These are phyloP conservation scores for Nematocida displodere DNA, from an alignment of 371 early-diverging fungal species.

Conservation along the genomic window DNA sequence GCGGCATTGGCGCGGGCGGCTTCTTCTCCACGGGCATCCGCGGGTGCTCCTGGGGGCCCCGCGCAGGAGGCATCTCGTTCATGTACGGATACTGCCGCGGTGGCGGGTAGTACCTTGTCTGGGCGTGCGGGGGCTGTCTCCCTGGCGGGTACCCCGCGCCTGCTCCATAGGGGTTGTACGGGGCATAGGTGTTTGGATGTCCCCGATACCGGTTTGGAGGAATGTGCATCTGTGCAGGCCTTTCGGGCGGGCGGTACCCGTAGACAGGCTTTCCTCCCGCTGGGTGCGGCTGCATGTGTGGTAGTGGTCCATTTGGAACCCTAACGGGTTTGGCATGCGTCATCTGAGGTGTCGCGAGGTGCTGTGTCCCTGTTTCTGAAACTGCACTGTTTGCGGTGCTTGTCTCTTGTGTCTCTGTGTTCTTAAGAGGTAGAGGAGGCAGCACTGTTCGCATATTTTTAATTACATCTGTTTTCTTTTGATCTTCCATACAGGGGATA, in stretches of 20 bases:
- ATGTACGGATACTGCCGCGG: slow-evolving; percentile 37
- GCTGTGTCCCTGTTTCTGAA: too few relatives aligned
- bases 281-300: neutral
- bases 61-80: slow-evolving; percentile 5
- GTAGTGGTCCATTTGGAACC: neutral
- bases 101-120: slow-evolving; percentile 48
- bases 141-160: slow-evolving; percentile 47
- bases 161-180: slow-evolving; percentile 31
- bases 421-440: slow-evolving; percentile 34
- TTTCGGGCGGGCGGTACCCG: neutral
- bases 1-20: neutral
- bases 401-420: slow-evolving; percentile 4
- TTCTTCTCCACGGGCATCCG: neutral
- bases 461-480: slow-evolving; percentile 57
- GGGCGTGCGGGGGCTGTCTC: slow-evolving; percentile 38
- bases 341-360: too few relatives aligned
- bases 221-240: neutral
- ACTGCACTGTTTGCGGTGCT: too few relatives aligned
- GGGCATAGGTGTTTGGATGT: neutral
- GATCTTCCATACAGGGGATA: slow-evolving; percentile 57
- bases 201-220: neutral
- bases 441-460: slow-evolving; percentile 51
- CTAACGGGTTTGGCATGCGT: too few relatives aligned
- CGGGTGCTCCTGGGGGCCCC: neutral
- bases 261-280: neutral